Base-by-base conservation (phyloP, 495 filamentous ascomycete species). In the Clohesyomyces aquaticus region DNA sequence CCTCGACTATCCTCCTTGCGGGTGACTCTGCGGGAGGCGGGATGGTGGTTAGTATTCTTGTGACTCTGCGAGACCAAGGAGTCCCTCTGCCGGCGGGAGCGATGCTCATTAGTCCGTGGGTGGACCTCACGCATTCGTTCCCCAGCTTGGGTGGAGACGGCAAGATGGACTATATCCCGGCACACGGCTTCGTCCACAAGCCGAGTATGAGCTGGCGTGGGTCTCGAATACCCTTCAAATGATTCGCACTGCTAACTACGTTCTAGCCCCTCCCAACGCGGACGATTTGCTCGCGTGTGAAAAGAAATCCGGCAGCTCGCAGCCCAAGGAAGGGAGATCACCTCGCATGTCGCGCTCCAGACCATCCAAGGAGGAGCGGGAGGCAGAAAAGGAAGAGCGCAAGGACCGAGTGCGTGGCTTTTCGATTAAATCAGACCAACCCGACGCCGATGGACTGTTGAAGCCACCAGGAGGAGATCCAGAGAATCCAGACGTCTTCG, bases 11-110 rank as follows among this genome's bases (percentile, higher is more conserved):
- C 28, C 78, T 98, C 23, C 67, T 90, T 11, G 91, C 91, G 0
- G 93, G 93, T 11, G 93, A 98, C 66, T 96, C 92, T 12, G 93
- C 93, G 0, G 93, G 93, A 26, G 93, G 83, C 26, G 93, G 91
- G 0, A 89, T 98, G 90, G 81, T 91, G 4, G 67, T 96, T 56
- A 85, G 86, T 4, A 78, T 96, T 80, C 78, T 98, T 55, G 86
- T 96, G 35, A 86, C 84, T 12, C 75, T 96, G 61, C 85, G 93
- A 47, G 92, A 98, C 75, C 85, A 86, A 69, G 88, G 86, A 0
- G 48, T 96, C 23, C 87, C 93, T 12, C 67, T 96, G 41, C 93
- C 93, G 0, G 93, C 93, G 9, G 93, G 93, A 3, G 93, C 88
- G 16, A 87, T 98, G 42, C 76, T 98, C 59, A 89, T 98, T 46